phyloP scores from a whole-genome alignment of 75 land plant genomes.

The Pinus albicaulis region DNA sequence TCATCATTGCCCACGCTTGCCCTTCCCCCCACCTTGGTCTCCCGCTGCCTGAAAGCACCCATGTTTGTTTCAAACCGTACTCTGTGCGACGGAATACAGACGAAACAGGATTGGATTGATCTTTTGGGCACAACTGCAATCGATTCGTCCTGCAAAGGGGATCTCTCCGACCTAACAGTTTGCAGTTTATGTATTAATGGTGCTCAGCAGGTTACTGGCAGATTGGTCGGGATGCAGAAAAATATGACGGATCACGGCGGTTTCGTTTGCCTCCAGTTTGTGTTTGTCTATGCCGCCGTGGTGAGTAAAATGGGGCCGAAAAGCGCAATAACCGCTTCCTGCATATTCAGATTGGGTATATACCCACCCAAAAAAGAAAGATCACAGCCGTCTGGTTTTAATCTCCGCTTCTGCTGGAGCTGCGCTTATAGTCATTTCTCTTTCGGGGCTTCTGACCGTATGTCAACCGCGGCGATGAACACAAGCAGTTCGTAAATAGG shows the following conservation, averaged over 20 bases:
- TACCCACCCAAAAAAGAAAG: too few species aligned
- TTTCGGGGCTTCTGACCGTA: too few species aligned
- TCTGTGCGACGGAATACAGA: slow-evolving; percentile 47
- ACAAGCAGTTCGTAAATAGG: too few species aligned
- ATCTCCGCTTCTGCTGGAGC: too few species aligned
- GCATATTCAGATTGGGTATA: slow-evolving; percentile 33
- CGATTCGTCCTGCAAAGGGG: slow-evolving; percentile 42
- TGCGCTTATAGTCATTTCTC: too few species aligned
- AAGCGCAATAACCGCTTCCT: slow-evolving; percentile 27
- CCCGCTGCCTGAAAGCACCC: neutral
- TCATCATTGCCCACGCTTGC: too few species aligned
- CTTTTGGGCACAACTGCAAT: slow-evolving; percentile 32
- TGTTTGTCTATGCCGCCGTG: slow-evolving; percentile 45
- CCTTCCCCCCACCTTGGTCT: too few species aligned
- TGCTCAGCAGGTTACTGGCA: slow-evolving; percentile 1
- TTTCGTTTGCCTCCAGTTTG: slow-evolving; percentile 26
- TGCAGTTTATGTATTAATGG: slow-evolving; percentile 57
- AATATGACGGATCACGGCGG: neutral
- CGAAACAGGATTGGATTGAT: slow-evolving; percentile 28
- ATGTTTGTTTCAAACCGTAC: slow-evolving; percentile 30
- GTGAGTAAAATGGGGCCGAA: slow-evolving; percentile 37
- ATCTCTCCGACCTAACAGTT: slow-evolving; percentile 30
- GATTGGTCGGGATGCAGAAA: too few species aligned
- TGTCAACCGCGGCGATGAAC: too few species aligned
- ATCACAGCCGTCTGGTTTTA: too few species aligned